Evolutionary conservation across 805 yeast genomes (phyloP).

Genomic region (Cyberlindnera veronae): DNA sequence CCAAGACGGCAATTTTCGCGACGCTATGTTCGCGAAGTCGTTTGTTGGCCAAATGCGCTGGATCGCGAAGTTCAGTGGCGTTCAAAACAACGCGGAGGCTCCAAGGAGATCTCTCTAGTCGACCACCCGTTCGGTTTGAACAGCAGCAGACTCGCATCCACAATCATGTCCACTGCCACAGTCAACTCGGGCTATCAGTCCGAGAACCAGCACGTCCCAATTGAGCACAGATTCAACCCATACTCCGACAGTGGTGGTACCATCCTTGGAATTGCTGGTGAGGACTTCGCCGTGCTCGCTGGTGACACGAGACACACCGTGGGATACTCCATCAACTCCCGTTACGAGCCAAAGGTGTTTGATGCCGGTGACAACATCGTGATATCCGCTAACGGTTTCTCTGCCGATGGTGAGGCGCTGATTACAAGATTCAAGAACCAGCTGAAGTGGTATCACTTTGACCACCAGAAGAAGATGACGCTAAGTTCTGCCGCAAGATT

Average conservation of each 20-base stretch:
- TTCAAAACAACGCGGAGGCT: slow-evolving; percentile 1
- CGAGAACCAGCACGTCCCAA: slow-evolving; percentile 55
- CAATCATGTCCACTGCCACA: slow-evolving; percentile 31
- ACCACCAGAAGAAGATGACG: slow-evolving; percentile 69
- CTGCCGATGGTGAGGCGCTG: slow-evolving; percentile 90
- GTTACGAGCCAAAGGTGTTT: slow-evolving; percentile 88
- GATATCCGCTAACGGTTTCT: slow-evolving; percentile 92
- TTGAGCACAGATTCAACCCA: slow-evolving; percentile 91
- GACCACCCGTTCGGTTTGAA: too few relatives aligned
- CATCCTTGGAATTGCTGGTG: slow-evolving; percentile 94
- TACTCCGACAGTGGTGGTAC: slow-evolving; percentile 97
- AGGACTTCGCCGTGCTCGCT: slow-evolving; percentile 93
- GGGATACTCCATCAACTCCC: slow-evolving; percentile 89
- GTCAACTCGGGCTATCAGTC: slow-evolving; percentile 66
- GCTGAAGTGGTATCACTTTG: slow-evolving; percentile 89
- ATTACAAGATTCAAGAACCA: slow-evolving; percentile 63
- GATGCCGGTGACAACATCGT: slow-evolving; percentile 84
- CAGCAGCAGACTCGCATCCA: slow-evolving; percentile 10
- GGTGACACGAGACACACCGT: slow-evolving; percentile 98
- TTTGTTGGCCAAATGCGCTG: neutral
- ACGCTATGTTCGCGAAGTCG: neutral
- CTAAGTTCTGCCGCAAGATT: slow-evolving; percentile 81
- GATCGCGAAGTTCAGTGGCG: slow-evolving; percentile 1
- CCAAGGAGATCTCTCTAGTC: too few relatives aligned
- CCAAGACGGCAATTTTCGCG: neutral